Base-by-base conservation (phyloP, 2,329 filamentous ascomycete genomes). In the Alternaria arborescens region DNA sequence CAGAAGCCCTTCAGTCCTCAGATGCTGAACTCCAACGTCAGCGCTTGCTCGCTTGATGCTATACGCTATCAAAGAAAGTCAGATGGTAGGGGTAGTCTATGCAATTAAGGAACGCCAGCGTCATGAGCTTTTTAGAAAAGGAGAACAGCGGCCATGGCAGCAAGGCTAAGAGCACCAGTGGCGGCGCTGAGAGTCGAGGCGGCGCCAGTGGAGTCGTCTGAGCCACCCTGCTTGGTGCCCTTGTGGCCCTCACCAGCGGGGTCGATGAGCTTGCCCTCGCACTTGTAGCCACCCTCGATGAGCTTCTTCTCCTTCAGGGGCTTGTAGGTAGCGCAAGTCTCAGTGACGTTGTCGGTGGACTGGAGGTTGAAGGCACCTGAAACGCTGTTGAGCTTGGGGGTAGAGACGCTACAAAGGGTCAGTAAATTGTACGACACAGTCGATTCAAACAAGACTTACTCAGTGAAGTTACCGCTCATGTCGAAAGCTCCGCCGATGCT, bases 401-500 rank as follows among this genome's bases (percentile, higher is more conserved):
- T 86, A 36, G 84, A 76, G 68, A 95, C 88, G 61, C 93, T 97
- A 70, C 1, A 55, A 22, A 7, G 14, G 61, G 73, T 83, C 71
- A 82, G 78, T 28, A 44, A 50, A 16, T 3, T 5, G 28, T 20
- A 10, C n/a, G n/a, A 24, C 8, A 20, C 5, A 30, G 4, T 11
- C 11, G 4, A 38, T 28, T 8, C 11, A 40, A 8, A 6, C 3
- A 4, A 40, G 18, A 87, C 92, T 84, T 86, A 96, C 93, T 87
- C 84, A 65, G 88, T 86, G 80, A 97, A 96, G 83, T 88, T 91
- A 74, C 95, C 95, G 72, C 89, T 89, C 79, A 97, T 88, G 79
- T 93, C 90, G 75, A 98, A 85, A 72, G 92, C 93, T 82, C 94
- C 94, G 66, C 70, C 86, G 60, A 97, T 87, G 56, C 83, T 86